Conservation (phyloP, 371 early-diverging fungal species). For the Apophysomyces trapeziformis region DNA sequence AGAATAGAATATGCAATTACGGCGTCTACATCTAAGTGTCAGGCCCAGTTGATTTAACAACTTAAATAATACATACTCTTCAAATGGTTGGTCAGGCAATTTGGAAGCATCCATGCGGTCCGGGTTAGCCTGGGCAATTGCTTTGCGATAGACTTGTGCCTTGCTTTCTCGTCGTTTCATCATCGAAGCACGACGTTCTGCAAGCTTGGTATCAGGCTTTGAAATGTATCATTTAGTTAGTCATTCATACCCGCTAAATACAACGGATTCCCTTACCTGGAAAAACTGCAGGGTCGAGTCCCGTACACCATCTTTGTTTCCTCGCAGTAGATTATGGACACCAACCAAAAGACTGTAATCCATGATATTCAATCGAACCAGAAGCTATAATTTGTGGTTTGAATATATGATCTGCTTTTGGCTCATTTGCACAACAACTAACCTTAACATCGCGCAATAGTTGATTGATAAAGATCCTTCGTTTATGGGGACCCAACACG, state of each 20-base stretch:
- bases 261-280: constrained; percentile 24
- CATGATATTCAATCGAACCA: constrained; percentile 82
- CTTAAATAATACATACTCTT: constrained; percentile 39
- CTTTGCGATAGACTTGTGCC: constrained; percentile 68
- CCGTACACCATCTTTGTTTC: constrained; percentile 85
- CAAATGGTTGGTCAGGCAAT: constrained; percentile 53
- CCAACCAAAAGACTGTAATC: constrained; percentile 92
- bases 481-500: constrained; percentile 82
- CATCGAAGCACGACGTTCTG: constrained; percentile 42
- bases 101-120: constrained; percentile 59
- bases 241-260: too few species aligned
- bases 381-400: constrained; percentile 85
- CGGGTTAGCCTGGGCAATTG: constrained; percentile 75
- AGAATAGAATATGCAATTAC: constrained; percentile 80
- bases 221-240: too few species aligned
- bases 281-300: constrained; percentile 79
- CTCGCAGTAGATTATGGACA: constrained; percentile 80
- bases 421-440: constrained; percentile 20
- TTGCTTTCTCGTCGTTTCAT: constrained; percentile 63
- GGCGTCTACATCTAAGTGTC: constrained; percentile 46
- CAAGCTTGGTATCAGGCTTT: constrained; percentile 53
- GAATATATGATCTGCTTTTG: constrained; percentile 25
- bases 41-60: not conserved
- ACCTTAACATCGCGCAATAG: constrained; percentile 78
- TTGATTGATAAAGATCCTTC: constrained; percentile 79